Evolutionary conservation across 371 early-diverging fungal genomes (phyloP), one percentile per base, ranked within the genome.

Genomic region (Apophysomyces trapeziformis): DNA sequence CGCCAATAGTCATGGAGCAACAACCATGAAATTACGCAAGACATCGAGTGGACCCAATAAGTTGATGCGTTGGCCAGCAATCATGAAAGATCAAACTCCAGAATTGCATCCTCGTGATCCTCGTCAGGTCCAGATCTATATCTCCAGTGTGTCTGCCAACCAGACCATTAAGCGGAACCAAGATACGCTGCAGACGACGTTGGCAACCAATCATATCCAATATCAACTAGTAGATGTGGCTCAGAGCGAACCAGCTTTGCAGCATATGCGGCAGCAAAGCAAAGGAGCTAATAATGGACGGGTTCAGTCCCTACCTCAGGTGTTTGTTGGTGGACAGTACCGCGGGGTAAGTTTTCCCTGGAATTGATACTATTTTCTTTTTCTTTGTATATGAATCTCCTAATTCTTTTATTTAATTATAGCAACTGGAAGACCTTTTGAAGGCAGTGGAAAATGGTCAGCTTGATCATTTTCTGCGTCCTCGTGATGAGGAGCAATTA

Each of bases 321-420:
- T 79, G 32, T 79, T 79, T 70, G 75, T 79, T 21, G 80, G 80
- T 35, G 80, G 80, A 12, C 63, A 68, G 36, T 79, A 73, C 62
- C 68, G 71, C 36, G 76, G 76, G 32, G 78, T 78, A 68, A 72
- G 75, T 69, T 12, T 37, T 35, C n/a, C 35, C 13, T 41, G 1
- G 7, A 47, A 47, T n/a, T 1, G 47, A 47, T 14, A 7, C 9
- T 47, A 47, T 26, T 26, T 26, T 26, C 32, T 26, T 26, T 26
- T 26, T 26, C 32, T 26, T 26, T 26, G 32, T n/a, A 7, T 16
- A n/a, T 47, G 21, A 16, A 18, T 7, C 11, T 11, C n/a, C 47
- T 13, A 7, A 7, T 45, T 35, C 45, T 7, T 46, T 14, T 26
- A 35, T 26, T 35, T 43, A 14, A 14, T n/a, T 14, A 26, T 68